Conservation (phyloP, 2,329 filamentous ascomycete species). For the Sclerotinia subarctica region DNA sequence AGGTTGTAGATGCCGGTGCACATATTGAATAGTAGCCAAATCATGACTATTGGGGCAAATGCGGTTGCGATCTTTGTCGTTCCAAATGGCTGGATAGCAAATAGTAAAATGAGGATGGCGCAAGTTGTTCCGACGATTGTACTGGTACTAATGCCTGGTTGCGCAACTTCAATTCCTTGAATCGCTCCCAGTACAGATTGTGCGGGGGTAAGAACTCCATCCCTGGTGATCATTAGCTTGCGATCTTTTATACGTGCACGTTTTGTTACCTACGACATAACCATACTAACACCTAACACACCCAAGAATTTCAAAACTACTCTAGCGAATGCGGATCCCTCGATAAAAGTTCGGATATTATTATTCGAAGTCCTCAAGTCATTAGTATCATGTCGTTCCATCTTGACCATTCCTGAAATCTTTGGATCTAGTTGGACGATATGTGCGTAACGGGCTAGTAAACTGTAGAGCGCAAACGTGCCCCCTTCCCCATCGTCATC, state of each 20-base stretch:
- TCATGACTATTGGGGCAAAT: constrained; percentile 64
- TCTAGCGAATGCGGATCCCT: constrained; percentile 52
- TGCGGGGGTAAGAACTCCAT: constrained; percentile 66
- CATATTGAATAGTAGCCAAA: constrained; percentile 65
- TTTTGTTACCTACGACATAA: constrained; percentile 47
- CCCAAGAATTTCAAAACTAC: constrained; percentile 58
- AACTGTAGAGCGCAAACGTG: constrained; percentile 64
- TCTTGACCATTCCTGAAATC: constrained; percentile 52
- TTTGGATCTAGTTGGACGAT: constrained; percentile 59
- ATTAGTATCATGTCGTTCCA: constrained; percentile 56
- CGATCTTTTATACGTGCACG: neutral
- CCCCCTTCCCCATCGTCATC: constrained; percentile 71
- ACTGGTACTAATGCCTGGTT: constrained; percentile 52
- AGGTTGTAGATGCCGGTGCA: constrained; percentile 63
- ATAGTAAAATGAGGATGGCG: constrained; percentile 61
- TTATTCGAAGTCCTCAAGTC: constrained; percentile 54
- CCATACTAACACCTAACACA: constrained; percentile 64
- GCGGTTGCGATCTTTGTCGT: constrained; percentile 55
- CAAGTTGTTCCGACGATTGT: constrained; percentile 63
- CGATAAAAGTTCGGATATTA: constrained; percentile 54
- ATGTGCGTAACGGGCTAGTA: constrained; percentile 59
- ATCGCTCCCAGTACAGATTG: constrained; percentile 69
- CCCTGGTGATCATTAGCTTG: constrained; percentile 32
- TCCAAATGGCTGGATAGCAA: constrained; percentile 62
- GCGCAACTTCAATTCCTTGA: constrained; percentile 59